These are phyloP conservation scores for Phytophthora tentaculata DNA, from an alignment of 352 stramenopile species.

Conservation along the genomic window DNA sequence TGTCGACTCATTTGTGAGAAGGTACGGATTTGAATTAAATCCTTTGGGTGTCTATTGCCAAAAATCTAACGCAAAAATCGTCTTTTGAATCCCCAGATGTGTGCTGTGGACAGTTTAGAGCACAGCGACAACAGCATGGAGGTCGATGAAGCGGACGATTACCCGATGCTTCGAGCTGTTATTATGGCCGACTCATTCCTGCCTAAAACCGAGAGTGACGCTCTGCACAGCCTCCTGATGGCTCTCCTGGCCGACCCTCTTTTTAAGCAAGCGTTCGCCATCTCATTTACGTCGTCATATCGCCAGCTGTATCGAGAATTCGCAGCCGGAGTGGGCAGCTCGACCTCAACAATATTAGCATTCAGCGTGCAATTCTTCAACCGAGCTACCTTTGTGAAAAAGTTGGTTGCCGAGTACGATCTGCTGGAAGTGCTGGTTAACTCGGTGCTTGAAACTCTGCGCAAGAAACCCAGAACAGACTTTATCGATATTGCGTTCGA, in stretches of 20 bases:
- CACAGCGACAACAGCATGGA: conserved; percentile 48
- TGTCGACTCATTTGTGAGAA: conserved; percentile 88
- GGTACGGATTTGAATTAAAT: conserved; percentile 27
- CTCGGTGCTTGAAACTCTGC: conserved; percentile 76
- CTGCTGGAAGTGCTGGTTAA: conserved; percentile 75
- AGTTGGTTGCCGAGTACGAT: conserved; percentile 76
- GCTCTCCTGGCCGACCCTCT: conserved; percentile 95
- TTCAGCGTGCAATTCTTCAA: conserved; percentile 99
- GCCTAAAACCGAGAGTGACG: conserved; percentile 75
- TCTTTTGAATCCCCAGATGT: conserved; percentile 33
- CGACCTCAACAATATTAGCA: conserved; percentile 89
- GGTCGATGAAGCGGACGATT: conserved; percentile 48
- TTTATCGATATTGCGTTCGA: conserved; percentile 55
- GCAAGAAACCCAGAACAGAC: conserved; percentile 55
- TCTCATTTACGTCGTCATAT: conserved; percentile 96
- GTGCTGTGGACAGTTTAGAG: conserved; percentile 44
- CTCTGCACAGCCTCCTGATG: conserved; percentile 95
- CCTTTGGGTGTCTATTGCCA: conserved; percentile 1
- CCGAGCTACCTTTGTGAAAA: conserved; percentile 95
- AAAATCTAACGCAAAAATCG: conserved; percentile 20
- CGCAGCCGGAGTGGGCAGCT: conserved; percentile 71
- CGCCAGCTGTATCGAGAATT: conserved; percentile 83
- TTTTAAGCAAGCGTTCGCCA: conserved; percentile 97
- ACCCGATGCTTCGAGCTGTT: conserved; percentile 71
- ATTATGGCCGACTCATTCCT: conserved; percentile 89